phyloP scores from a whole-genome alignment of 2,329 filamentous ascomycete genomes.

The Emmonsiellopsis sp. region DNA sequence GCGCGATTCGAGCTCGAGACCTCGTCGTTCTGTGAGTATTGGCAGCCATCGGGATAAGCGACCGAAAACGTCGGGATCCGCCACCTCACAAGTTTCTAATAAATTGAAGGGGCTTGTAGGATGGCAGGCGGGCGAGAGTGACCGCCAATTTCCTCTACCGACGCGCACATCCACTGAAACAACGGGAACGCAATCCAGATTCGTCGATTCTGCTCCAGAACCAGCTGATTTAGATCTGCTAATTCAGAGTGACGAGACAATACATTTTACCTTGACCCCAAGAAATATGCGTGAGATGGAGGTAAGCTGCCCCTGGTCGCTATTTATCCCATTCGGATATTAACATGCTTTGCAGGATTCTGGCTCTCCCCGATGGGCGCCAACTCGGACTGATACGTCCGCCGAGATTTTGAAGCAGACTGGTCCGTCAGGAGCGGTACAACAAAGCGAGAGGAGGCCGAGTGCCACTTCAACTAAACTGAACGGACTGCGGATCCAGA shows the following conservation, averaged over 20 bases:
- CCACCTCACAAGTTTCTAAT: constrained; percentile 30
- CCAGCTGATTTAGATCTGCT: constrained; percentile 67
- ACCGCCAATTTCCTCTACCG: constrained; percentile 15
- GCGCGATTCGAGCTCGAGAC: constrained; percentile 19
- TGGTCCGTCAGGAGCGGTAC: constrained; percentile 22
- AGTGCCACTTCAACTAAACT: constrained; percentile 9
- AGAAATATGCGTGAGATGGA: constrained; percentile 70
- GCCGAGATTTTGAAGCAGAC: constrained; percentile 31
- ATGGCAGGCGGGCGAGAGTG: constrained; percentile 21
- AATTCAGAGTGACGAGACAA: constrained; percentile 72
- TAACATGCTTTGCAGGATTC: constrained; percentile 18
- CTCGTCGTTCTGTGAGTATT: constrained; percentile 32
- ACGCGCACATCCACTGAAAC: constrained; percentile 30
- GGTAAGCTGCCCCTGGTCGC: constrained; percentile 38
- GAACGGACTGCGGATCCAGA: constrained; percentile 13
- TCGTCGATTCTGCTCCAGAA: constrained; percentile 24
- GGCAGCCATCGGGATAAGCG: constrained; percentile 29
- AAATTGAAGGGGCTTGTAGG: constrained; percentile 36
- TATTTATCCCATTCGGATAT: constrained; percentile 1
- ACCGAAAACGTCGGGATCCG: constrained; percentile 31
- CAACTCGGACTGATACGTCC: constrained; percentile 25
- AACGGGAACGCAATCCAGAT: constrained; percentile 15
- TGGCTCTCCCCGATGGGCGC: constrained; percentile 24
- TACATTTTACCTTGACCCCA: constrained; percentile 74
- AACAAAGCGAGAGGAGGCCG: constrained; percentile 11